phyloP scores from a whole-genome alignment of 768 basidiomycete genomes.

The Agrocybe praecox region DNA sequence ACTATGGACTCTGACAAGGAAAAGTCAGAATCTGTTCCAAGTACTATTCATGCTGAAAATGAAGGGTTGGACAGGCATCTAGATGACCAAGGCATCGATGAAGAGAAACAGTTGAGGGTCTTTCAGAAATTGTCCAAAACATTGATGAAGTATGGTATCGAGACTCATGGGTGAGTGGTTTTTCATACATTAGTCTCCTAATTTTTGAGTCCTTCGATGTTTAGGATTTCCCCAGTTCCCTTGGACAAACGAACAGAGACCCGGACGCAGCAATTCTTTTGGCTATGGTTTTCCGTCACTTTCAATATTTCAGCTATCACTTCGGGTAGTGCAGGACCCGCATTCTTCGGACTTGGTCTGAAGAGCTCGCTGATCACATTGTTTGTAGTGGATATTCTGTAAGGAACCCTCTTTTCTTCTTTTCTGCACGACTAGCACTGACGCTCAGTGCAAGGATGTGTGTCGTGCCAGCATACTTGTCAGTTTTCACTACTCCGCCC shows the following conservation, averaged over 20 bases:
- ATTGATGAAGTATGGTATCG: slow-evolving; percentile 18
- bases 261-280: slow-evolving; percentile 67
- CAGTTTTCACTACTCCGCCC: slow-evolving; percentile 22
- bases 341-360: slow-evolving; percentile 55
- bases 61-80: background rate
- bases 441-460: slow-evolving; percentile 33
- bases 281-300: slow-evolving; percentile 73
- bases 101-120: slow-evolving; percentile 7
- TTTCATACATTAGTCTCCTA: no score
- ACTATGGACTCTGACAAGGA: background rate
- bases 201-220: background rate
- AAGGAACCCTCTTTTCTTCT: no score
- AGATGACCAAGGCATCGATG: background rate
- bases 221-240: slow-evolving; percentile 56
- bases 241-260: slow-evolving; percentile 53
- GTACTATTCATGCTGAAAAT: background rate
- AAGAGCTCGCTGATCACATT: slow-evolving; percentile 55
- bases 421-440: background rate
- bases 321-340: slow-evolving; percentile 63
- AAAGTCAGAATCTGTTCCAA: background rate
- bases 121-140: slow-evolving; percentile 11
- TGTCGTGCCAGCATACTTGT: slow-evolving; percentile 63
- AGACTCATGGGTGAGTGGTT: slow-evolving; percentile 17
- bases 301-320: slow-evolving; percentile 68
- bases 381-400: slow-evolving; percentile 41